These are phyloP conservation scores for Calocera viscosa DNA, from an alignment of 768 basidiomycete genomes.

Conservation along the genomic window DNA sequence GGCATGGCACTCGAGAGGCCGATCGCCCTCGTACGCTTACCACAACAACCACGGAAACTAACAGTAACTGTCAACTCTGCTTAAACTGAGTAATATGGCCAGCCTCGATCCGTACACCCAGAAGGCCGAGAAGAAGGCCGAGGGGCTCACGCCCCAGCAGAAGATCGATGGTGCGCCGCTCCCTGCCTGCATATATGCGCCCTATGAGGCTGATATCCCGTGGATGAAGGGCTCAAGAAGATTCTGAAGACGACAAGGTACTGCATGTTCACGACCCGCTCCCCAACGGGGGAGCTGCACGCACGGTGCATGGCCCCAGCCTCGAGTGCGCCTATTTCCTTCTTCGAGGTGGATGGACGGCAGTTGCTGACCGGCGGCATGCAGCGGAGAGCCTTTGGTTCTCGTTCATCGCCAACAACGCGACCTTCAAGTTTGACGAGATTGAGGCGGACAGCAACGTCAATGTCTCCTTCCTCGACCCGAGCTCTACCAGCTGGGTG, in stretches of 20 bases:
- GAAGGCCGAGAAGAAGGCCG: slow-evolving; percentile 42
- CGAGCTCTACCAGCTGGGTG: slow-evolving; percentile 62
- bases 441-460: slow-evolving; percentile 62
- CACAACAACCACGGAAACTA: too few species aligned
- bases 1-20: too few species aligned
- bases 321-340: slow-evolving; percentile 11
- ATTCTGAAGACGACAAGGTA: slow-evolving; percentile 52
- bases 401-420: slow-evolving; percentile 61
- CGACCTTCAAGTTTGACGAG: slow-evolving; percentile 61
- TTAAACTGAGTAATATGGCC: slow-evolving; percentile 20
- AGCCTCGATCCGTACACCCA: slow-evolving; percentile 54
- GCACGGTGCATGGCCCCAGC: slow-evolving; percentile 69
- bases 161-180: slow-evolving; percentile 46
- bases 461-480: slow-evolving; percentile 68
- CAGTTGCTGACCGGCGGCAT: neutral
- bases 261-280: slow-evolving; percentile 69
- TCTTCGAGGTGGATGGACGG: neutral
- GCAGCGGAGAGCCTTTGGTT: slow-evolving; percentile 28
- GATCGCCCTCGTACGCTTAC: too few species aligned
- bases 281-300: slow-evolving; percentile 54
- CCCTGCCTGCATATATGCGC: neutral
- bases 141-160: slow-evolving; percentile 42
- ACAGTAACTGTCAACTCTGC: neutral
- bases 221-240: slow-evolving; percentile 42
- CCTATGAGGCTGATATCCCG: neutral